Base-by-base conservation (phyloP, 1,284 basidiomycete species). In the Malassezia arunalokei region DNA sequence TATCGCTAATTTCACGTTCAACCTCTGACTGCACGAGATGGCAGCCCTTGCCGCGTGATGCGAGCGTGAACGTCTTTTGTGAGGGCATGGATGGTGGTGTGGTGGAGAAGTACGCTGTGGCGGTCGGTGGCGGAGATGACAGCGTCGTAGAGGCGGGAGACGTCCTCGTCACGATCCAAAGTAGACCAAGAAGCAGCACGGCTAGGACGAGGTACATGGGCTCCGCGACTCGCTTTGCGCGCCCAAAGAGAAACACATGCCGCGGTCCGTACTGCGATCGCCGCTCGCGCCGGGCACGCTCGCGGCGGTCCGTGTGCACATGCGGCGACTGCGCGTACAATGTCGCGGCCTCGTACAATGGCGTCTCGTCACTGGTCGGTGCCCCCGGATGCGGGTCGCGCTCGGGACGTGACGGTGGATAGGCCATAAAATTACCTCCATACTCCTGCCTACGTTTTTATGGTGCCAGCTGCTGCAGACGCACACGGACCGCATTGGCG, bases 11-110 rank as follows among this genome's bases (percentile, higher is more conserved):
- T 30, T 55, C 53, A 14, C 43, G 29, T 43, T 55, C 63, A 12
- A 95, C 78, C 65, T 88, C 84, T 42, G 83, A 78, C 6, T 88
- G 91, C 40, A 95, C 79, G n/a, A 94, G 79, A 75, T 94, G 84
- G 66, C 86, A 87, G 29, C 57, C 78, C 70, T 78, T 78, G 58
- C 62, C 68, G 48, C 71, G 65, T 14, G 72, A 66, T 8, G 73
- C 64, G 6, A 77, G 68, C 6, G 80, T 80, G 73, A 94, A 90
- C 6, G 83, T 83, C 74, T 84, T 89, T 73, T 94, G 90, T 86
- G 88, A 92, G 51, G 83, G 86, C 89, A 94, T 90, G 33, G 33
- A 35, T 12, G 33, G 11, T 15, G 33, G 8, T n/a, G 35, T 41
- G 40, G 43, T 42, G 41, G 46, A 40, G 39, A 39, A n/a, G n/a